Evolutionary conservation across 108 stramenopile genomes (phyloP).

Genomic region (Nitzschia palea): DNA sequence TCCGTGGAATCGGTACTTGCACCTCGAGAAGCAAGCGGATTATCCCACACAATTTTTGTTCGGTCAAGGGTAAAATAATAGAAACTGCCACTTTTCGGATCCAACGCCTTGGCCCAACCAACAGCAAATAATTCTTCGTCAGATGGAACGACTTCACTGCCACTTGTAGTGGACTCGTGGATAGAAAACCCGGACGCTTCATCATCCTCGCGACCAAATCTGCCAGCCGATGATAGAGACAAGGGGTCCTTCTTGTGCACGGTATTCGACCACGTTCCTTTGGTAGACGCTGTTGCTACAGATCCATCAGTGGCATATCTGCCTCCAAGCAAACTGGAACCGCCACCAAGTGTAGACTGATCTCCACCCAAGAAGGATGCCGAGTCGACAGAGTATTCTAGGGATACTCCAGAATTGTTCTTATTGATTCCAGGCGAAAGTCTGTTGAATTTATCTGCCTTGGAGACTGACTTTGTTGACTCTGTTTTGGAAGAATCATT

Average conservation of each 20-base stretch:
- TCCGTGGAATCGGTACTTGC: not conserved
- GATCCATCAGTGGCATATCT: conserved; percentile 23
- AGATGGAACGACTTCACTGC: conserved; percentile 58
- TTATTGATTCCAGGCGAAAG: conserved; percentile 7
- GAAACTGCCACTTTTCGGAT: conserved; percentile 77
- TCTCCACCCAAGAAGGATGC: conserved; percentile 8
- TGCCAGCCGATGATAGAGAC: not conserved
- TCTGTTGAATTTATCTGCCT: not conserved
- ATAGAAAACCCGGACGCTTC: conserved; percentile 20
- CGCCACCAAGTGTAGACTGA: conserved; percentile 38
- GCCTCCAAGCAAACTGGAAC: conserved; percentile 45
- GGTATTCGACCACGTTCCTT: not conserved
- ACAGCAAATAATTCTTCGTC: conserved; percentile 82
- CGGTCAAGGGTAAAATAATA: conserved; percentile 90
- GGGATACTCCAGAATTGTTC: conserved; percentile 39
- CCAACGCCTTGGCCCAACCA: conserved; percentile 89
- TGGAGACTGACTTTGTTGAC: not conserved
- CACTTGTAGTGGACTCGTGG: conserved; percentile 28
- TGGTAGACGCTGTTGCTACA: conserved; percentile 18
- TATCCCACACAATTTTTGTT: conserved; percentile 80
- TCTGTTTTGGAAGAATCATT: not conserved
- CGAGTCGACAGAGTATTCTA: conserved; percentile 73
- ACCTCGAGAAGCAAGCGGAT: conserved; percentile 49
- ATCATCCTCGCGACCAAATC: conserved; percentile 1
- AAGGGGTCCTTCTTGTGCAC: conserved; percentile 12